Percentiles rank a stretch among this genome's conserved stretches.
Conservation (phyloP, 148 eudicot species). For the Camellia sinensis region DNA sequence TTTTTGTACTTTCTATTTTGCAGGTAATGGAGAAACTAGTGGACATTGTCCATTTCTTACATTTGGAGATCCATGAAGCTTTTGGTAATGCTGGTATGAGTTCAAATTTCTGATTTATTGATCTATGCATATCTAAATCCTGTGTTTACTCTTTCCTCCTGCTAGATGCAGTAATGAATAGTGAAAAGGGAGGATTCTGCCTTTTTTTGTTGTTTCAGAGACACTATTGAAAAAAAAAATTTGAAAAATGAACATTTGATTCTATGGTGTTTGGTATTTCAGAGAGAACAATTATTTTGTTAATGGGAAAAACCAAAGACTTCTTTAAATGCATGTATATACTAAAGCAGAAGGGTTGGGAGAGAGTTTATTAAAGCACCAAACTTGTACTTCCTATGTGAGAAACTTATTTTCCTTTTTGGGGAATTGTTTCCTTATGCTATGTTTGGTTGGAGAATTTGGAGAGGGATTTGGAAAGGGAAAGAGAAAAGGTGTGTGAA, state of each 20-base stretch:
- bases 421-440: no score
- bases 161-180: neutral
- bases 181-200: neutral
- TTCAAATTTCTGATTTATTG: slow-evolving; percentile 3
- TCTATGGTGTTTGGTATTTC: neutral
- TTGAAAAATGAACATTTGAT: neutral
- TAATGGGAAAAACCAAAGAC: neutral
- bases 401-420: neutral
- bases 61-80: slow-evolving; percentile 84
- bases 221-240: neutral
- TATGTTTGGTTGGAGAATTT: no score
- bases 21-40: slow-evolving; percentile 99
- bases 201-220: neutral
- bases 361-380: neutral
- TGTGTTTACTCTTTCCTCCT: neutral
- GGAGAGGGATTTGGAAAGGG: no score
- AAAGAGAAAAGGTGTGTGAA: no score
- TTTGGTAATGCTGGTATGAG: slow-evolving; percentile 78
- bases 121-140: neutral
- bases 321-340: neutral
- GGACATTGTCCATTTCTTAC: slow-evolving; percentile 79
- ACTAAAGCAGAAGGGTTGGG: neutral
- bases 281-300: neutral
- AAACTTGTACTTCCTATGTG: neutral
- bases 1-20: slow-evolving; percentile 12